Conservation (phyloP, 2,329 filamentous ascomycete genomes). For the Tolypocladium tundrense region DNA sequence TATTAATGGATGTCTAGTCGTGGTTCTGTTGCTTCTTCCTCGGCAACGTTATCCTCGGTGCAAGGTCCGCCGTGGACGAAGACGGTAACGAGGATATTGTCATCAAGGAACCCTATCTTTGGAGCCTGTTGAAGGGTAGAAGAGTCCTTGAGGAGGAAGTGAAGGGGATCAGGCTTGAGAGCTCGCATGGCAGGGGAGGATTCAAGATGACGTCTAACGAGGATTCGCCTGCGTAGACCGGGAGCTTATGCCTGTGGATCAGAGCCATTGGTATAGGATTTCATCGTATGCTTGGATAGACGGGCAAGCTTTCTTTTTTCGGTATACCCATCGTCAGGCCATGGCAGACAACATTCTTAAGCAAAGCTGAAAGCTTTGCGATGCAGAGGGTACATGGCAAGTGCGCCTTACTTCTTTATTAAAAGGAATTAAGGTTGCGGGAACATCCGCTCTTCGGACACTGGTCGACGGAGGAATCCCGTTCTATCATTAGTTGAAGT, state of each 20-base stretch:
- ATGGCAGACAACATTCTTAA: no score
- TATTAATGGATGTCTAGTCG: slow-evolving; percentile 6
- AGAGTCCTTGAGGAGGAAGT: slow-evolving; percentile 4
- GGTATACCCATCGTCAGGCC: no score
- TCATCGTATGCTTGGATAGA: background rate
- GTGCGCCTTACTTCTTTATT: no score
- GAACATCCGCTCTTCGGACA: no score
- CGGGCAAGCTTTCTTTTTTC: background rate
- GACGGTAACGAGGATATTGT: slow-evolving; percentile 15
- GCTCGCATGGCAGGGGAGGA: slow-evolving; percentile 2
- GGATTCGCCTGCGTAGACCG: background rate
- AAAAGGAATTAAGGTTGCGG: no score
- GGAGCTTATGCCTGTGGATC: background rate
- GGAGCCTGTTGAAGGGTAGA: slow-evolving; percentile 10
- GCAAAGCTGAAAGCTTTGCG: no score
- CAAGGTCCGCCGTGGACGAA: slow-evolving; percentile 13
- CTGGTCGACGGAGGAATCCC: no score
- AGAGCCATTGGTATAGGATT: background rate
- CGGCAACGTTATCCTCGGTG: slow-evolving; percentile 20
- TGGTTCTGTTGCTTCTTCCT: slow-evolving; percentile 16
- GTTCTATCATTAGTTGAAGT: no score
- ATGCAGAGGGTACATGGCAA: no score
- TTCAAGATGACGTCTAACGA: slow-evolving; percentile 3
- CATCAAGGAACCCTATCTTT: slow-evolving; percentile 18
- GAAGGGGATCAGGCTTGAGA: slow-evolving; percentile 8